Evolutionary conservation across 257 asterid species (phyloP), one percentile per base, ranked within the genome.

Genomic region (Sherardia arvensis): DNA sequence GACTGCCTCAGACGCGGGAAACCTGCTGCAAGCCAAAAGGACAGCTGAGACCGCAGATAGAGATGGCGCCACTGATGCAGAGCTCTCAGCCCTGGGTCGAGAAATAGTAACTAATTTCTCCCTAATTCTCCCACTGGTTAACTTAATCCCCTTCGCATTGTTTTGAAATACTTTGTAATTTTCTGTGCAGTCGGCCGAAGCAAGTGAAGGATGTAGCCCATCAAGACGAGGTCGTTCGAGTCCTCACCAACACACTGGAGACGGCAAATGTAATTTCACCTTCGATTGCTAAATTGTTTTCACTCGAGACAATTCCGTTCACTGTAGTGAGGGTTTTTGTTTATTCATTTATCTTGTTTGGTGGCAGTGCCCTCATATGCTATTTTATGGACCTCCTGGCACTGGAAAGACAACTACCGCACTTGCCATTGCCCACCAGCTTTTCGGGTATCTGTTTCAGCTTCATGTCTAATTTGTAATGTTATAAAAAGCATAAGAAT

Each of bases 51-150:
- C 28, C 11, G 27, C 4, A 38, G 47, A 66, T 48, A 23, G 68
- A 59, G 7, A 92, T 89, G 99, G 96, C 99, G 90, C 97, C 95
- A 59, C 59, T 82, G 75, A 38, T 85, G 80, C 99, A 79, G 77
- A 92, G 87, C 85, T 81, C 91, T 66, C 99, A 92, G 80, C 97
- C 81, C 60, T 92, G 99, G 99, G 99, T 92, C 55, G 99, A 92
- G 72, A 92, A 92, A 89, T 92, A 92, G 99, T 92, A 81, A 26
- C 32, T 5, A 45, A 32, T 34, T 14, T 25, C 21, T 60, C 22
- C 40, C 14, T 0, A 18, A 21, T 40, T 53, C 34, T 43, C 59
- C 18, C 22, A n/a, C 45, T 8, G n/a, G 34, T 21, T 14, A 10
- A 30, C 45, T 1, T 65, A 22, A 34, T 14, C 57, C 70, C 34